Evolutionary conservation across 176 grass and related monocot genomes (phyloP), one percentile per base, ranked within the genome.

Genomic region (Oryza officinalis): DNA sequence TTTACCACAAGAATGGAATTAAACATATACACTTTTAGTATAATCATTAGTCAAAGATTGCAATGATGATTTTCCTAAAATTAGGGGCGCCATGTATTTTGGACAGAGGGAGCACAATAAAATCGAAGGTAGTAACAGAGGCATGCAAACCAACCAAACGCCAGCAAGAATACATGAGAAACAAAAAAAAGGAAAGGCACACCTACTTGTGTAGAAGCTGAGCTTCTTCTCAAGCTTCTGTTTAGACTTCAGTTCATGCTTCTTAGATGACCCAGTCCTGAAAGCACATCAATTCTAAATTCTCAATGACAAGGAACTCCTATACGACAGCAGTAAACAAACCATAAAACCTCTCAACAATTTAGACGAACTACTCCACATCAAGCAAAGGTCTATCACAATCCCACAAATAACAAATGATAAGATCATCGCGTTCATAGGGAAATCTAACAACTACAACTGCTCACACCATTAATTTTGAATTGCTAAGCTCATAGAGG

Each of bases 181-280:
- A n/a, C n/a, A 66, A 59, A 31, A 47, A 1, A 33, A 35, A 35
- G 33, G 59, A 47, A 72, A 11, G 15, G 17, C n/a, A 40, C 47
- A 84, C 76, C 13, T 71, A 88, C 89, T 85, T 81, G 66, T 63
- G 38, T 91, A 91, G 63, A 91, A 88, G 59, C 13, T 52, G 8
- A 85, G 77, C 61, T 85, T 88, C 78, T 91, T 91, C 27, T 91
- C 89, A 6, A 85, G 1, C 63, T 81, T 91, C 27, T 88, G 78
- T 59, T 91, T 68, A 64, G 82, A 91, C 71, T 90, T 90, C 61
- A 86, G 35, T 23, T 90, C 80, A 27, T 86, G 83, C 46, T 90
- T 86, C 27, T 72, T 86, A 68, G 83, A 78, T 0, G 63, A 81
- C 15, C 84, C 80, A 50, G 79, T 86, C 84, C 84, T 90, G 73